Evolutionary conservation across 306 rosid genomes (phyloP), one percentile per base, ranked within the genome.

Genomic region (Acacia crassicarpa): DNA sequence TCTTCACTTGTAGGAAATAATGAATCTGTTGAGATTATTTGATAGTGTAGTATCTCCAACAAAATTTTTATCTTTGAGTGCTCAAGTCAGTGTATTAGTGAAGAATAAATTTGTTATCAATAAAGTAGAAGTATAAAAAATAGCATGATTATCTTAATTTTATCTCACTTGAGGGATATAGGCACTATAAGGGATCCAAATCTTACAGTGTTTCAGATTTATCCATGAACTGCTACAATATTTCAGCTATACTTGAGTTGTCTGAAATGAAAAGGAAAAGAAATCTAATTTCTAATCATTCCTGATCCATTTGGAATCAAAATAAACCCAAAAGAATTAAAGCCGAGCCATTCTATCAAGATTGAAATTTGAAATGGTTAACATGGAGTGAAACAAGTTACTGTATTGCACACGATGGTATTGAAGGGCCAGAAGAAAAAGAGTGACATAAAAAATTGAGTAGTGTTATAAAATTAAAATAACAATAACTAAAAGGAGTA

Each of bases 1-100:
- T 77, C 88, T 91, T 85, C 87, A 93, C 59, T 17, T 72, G 40
- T 71, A 85, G 58, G 40, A 71, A 69, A 69, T 56, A 75, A 61
- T 48, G 59, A 62, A 38, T n/a, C 69, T 61, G n/a, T 30, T 46
- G 49, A 45, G 33, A 51, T 62, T 44, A 30, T 61, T 72, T 63
- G 38, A 4, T 46, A 45, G 78, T 45, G 68, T 75, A 48, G 77
- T 27, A 41, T 80, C 48, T 58, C 70, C 67, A 66, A 75, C 43
- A 35, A 35, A 35, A 5, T 35, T 35, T 35, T 35, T 35, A 2
- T 1, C 23, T 2, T 54, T 20, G 62, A 56, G 27, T 16, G 25
- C 9, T 56, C 27, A n/a, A 2, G 65, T 2, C 32, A 22, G 14
- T 22, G 65, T 20, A 58, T 0, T 54, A 22, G 65, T 9, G 65